A percentile compares a stretch with the other conserved stretches of the same genome.
phyloP scores from a whole-genome alignment of 257 asterid genomes.

The Nyctanthes arbortristis region DNA sequence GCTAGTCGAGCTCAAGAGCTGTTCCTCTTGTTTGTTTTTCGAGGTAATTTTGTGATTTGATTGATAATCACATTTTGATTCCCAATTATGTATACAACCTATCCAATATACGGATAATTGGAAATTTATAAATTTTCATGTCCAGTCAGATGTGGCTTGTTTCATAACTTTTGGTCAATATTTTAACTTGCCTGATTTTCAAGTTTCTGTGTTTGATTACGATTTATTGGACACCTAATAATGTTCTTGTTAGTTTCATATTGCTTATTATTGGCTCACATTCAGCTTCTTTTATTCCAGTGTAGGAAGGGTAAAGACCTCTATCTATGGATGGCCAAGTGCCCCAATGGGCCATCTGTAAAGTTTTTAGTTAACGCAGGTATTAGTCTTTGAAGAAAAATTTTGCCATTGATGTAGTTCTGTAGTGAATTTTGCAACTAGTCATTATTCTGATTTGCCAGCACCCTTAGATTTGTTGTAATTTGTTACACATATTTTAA shows the following conservation, averaged over 20 bases:
- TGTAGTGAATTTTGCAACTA: not conserved
- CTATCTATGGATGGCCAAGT: slow-evolving; percentile 93
- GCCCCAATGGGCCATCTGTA: slow-evolving; percentile 97
- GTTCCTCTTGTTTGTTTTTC: slow-evolving; percentile 88
- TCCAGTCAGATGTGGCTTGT: not conserved
- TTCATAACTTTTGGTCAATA: not conserved
- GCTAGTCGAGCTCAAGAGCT: slow-evolving; percentile 89
- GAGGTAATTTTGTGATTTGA: slow-evolving; percentile 53
- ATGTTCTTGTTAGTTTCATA: not conserved
- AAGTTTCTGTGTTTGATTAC: not conserved
- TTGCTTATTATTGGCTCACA: not conserved
- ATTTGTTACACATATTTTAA: slow-evolving; percentile 14
- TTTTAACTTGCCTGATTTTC: slow-evolving; percentile 1
- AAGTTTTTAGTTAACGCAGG: slow-evolving; percentile 96
- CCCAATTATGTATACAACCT: not conserved
- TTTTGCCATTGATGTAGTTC: not conserved
- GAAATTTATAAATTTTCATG: not conserved
- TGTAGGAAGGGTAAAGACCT: slow-evolving; percentile 97
- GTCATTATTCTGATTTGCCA: not conserved
- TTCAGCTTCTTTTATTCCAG: slow-evolving; percentile 39
- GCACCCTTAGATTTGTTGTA: no score
- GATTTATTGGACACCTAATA: not conserved
- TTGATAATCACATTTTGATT: not conserved
- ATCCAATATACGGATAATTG: not conserved
- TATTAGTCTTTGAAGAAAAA: slow-evolving; percentile 12